Base-by-base conservation (phyloP, 169 alveolate species). In the Perkinsus olseni region DNA sequence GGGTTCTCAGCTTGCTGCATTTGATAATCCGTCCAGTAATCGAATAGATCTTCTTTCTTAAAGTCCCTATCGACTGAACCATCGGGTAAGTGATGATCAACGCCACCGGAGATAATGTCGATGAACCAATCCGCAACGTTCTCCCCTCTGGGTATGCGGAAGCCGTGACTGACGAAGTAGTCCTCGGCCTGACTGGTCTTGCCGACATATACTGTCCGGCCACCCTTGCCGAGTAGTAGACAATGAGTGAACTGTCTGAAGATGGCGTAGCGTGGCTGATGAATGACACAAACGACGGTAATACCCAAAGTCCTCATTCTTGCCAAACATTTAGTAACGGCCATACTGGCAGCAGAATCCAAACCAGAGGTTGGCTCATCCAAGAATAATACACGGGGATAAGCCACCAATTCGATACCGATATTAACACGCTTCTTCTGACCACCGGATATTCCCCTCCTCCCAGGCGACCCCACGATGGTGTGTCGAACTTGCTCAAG, bases 321-420 rank as follows among this genome's bases (percentile, higher is more conserved):
- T 92, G 92, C 74, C n/a, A 98, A 95, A 39, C 96, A 91, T 38
- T 95, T 95, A 17, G 97, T 93, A 39, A 98, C 95, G 50, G 94
- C 93, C 48, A 95, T 94, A 0, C 98, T 97, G 48, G 97, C 96
- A 93, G 95, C 96, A 51, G 98, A 94, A 94, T 98, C 99, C 62
- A 98, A 95, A 38, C 99, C 99, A 20, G 98, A 96, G 0, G 99
- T 98, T 4, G 99, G 99, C 91, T 98, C 99, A 95, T 97, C 99
- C 82, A 97, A 93, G 92, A 97, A 92, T 36, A 97, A 92, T 74
- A 97, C 92, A 6, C 95, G 93, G n/a, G 99, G 99, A 92, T 97
- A 97, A 74, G 96, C 96, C 31, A 97, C 96, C 91, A 97, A 92
- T 93, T 97, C 99, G 38, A 97, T 95, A 31, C 97, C 99, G 6